Evolutionary conservation across 768 basidiomycete species (phyloP).

Genomic region (Trametes villosa): DNA sequence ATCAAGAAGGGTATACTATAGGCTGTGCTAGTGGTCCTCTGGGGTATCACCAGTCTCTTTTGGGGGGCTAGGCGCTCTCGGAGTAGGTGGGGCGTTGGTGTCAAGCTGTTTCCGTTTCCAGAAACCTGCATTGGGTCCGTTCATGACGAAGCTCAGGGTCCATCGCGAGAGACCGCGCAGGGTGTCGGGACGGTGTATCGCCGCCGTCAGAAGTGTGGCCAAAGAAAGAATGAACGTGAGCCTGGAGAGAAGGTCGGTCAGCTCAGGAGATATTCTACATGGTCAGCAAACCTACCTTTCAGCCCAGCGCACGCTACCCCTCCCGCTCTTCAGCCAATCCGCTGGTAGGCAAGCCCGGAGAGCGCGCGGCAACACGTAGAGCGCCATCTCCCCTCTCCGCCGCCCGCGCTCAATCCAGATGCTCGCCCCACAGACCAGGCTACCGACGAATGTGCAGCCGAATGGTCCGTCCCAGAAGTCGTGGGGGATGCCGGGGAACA

Average conservation of each 20-base stretch:
- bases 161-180: constrained; percentile 77
- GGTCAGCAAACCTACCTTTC: constrained; percentile 55
- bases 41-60: background rate
- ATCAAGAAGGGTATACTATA: background rate
- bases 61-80: constrained; percentile 6
- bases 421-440: constrained; percentile 71
- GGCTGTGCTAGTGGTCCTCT: background rate
- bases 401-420: constrained; percentile 79
- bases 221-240: constrained; percentile 65
- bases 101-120: constrained; percentile 45
- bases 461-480: constrained; percentile 81
- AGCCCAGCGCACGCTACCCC: constrained; percentile 41
- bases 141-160: constrained; percentile 68
- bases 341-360: constrained; percentile 65
- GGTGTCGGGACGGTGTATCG: constrained; percentile 61
- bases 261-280: background rate
- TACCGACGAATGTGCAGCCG: constrained; percentile 69
- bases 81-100: constrained; percentile 17
- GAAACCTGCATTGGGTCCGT: constrained; percentile 58
- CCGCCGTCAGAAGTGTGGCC: constrained; percentile 66
- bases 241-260: constrained; percentile 39
- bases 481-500: constrained; percentile 71
- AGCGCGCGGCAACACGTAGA: constrained; percentile 78
- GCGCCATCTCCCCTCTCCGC: constrained; percentile 76
- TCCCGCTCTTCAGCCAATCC: constrained; percentile 52